These are phyloP conservation scores for Aspergillus aculeatinus DNA, from an alignment of 2,329 filamentous ascomycete species.

Conservation along the genomic window DNA sequence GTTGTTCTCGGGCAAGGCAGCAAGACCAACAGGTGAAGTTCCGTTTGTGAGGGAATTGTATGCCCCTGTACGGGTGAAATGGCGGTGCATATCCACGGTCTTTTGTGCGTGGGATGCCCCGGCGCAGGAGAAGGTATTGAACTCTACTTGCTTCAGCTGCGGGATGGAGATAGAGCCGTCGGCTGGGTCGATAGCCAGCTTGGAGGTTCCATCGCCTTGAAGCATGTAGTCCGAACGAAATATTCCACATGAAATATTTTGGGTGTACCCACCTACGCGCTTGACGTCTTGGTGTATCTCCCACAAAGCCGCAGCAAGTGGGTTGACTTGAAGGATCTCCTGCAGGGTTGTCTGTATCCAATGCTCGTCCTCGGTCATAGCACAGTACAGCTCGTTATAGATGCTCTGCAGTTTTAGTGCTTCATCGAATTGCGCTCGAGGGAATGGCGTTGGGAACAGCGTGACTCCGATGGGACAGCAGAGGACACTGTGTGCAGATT, in stretches of 20 bases:
- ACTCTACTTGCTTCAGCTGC: slow-evolving; percentile 47
- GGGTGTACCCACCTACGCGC: slow-evolving; percentile 25
- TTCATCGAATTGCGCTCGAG: slow-evolving; percentile 36
- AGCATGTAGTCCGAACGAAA: slow-evolving; percentile 51
- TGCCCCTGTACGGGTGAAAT: slow-evolving; percentile 25
- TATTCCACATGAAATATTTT: slow-evolving; percentile 38
- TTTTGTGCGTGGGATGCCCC: slow-evolving; percentile 43
- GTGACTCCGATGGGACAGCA: slow-evolving; percentile 23
- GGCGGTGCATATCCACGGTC: slow-evolving; percentile 44
- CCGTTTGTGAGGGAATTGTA: slow-evolving; percentile 19
- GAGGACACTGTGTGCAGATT: slow-evolving; percentile 28
- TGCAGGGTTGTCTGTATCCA: slow-evolving; percentile 37
- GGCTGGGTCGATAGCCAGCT: not conserved
- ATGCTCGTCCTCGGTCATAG: slow-evolving; percentile 41
- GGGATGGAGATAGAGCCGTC: not conserved
- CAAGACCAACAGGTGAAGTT: slow-evolving; percentile 4
- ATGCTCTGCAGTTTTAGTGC: slow-evolving; percentile 59
- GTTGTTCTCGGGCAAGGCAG: slow-evolving; percentile 32
- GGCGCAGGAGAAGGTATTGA: slow-evolving; percentile 47
- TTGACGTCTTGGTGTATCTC: slow-evolving; percentile 35
- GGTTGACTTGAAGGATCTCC: slow-evolving; percentile 27
- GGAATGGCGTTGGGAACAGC: slow-evolving; percentile 39
- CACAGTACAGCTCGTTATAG: slow-evolving; percentile 53
- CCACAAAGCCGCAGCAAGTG: slow-evolving; percentile 37
- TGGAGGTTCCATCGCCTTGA: slow-evolving; percentile 17